Evolutionary conservation across 768 basidiomycete species (phyloP).

Genomic region (Crucibulum laeve): DNA sequence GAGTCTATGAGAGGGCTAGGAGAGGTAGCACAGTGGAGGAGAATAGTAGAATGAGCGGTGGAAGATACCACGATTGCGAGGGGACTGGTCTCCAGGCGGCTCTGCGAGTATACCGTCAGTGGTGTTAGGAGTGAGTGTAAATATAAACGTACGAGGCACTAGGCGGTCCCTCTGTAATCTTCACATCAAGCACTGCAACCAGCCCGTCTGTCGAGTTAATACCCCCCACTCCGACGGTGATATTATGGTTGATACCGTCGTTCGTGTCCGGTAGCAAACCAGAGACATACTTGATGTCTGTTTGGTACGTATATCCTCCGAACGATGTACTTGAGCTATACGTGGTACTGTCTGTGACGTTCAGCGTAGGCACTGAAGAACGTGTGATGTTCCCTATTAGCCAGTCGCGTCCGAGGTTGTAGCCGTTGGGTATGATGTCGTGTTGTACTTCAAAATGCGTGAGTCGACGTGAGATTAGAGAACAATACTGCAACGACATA

Average conservation of each 20-base stretch:
- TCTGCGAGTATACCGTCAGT: conserved; percentile 5
- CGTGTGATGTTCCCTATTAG: conserved; percentile 80
- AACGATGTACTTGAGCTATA: conserved; percentile 62
- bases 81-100: conserved; percentile 14
- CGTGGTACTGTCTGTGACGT: conserved; percentile 54
- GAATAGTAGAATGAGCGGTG: conserved; percentile 7
- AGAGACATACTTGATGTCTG: conserved; percentile 60
- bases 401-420: conserved; percentile 81
- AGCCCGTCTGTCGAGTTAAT: conserved; percentile 76
- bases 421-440: conserved; percentile 74
- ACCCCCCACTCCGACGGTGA: conserved; percentile 44
- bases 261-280: conserved; percentile 71
- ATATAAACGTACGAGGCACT: conserved; percentile 23
- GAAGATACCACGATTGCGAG: conserved; percentile 13
- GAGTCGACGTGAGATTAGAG: conserved; percentile 3
- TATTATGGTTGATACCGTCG: conserved; percentile 64
- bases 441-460: conserved; percentile 40
- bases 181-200: conserved; percentile 74
- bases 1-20: conserved; percentile 6
- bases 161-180: conserved; percentile 40
- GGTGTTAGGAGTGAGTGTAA: not conserved
- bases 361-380: conserved; percentile 37
- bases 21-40: conserved; percentile 4
- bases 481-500: conserved; percentile 18
- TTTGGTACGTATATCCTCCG: conserved; percentile 71